phyloP scores from a whole-genome alignment of 768 basidiomycete genomes.

The Psilocybe azurescens region DNA sequence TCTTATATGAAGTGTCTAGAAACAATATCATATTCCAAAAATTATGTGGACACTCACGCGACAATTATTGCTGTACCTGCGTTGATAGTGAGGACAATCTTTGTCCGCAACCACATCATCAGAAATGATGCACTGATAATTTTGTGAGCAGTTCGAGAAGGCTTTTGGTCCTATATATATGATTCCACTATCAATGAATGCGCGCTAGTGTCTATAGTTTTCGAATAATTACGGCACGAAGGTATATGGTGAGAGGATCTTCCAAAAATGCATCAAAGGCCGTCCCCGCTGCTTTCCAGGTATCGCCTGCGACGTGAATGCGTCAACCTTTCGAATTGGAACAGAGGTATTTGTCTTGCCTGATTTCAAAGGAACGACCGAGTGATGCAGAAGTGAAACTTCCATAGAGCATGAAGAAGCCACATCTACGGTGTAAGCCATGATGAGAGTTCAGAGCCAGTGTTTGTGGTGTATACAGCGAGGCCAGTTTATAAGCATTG shows the following conservation, averaged over 20 bases:
- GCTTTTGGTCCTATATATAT: constrained; percentile 1
- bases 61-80: constrained; percentile 27
- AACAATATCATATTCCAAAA: neutral
- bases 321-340: neutral
- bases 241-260: constrained; percentile 24
- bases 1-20: neutral
- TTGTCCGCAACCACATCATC: constrained; percentile 25
- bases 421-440: neutral
- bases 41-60: constrained; percentile 22
- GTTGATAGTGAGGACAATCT: constrained; percentile 28
- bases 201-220: neutral
- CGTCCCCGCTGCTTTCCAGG: constrained; percentile 28
- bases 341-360: neutral
- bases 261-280: constrained; percentile 25
- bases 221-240: constrained; percentile 14
- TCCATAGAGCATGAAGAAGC: neutral
- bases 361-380: constrained; percentile 3
- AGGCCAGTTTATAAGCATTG: neutral
- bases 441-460: neutral
- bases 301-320: constrained; percentile 20
- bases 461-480: neutral
- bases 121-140: neutral
- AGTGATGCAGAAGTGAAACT: neutral
- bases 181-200: neutral
- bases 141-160: neutral